Percentiles rank a stretch among this genome's conserved stretches.
Evolutionary conservation across 2,329 filamentous ascomycete genomes (phyloP).

Genomic region (Elsinoe ampelina): DNA sequence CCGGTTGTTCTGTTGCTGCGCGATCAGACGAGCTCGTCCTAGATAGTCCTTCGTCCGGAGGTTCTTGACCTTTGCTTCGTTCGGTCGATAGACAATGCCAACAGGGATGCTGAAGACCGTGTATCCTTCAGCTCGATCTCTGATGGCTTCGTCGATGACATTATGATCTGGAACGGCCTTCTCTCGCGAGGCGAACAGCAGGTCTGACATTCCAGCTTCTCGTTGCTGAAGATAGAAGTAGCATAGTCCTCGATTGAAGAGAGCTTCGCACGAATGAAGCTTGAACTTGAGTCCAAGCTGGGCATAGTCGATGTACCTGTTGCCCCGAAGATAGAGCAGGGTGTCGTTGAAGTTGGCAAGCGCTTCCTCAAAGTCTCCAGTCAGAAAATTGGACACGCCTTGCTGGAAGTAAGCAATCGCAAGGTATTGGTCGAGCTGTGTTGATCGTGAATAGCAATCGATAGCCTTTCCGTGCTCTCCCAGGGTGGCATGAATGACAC

Average conservation of each 20-base stretch:
- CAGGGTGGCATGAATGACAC: slow-evolving; percentile 91
- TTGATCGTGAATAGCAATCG: slow-evolving; percentile 86
- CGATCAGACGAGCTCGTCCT: slow-evolving; percentile 87
- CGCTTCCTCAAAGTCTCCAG: slow-evolving; percentile 95
- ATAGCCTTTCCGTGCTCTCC: slow-evolving; percentile 95
- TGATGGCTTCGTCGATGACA: slow-evolving; percentile 94
- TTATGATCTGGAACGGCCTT: slow-evolving; percentile 95
- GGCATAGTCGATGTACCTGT: slow-evolving; percentile 96
- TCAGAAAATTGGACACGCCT: slow-evolving; percentile 93
- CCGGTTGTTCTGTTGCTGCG: slow-evolving; percentile 42
- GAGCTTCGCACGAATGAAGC: slow-evolving; percentile 90
- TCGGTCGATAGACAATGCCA: slow-evolving; percentile 87
- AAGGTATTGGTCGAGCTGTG: slow-evolving; percentile 85
- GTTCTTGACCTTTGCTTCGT: slow-evolving; percentile 96
- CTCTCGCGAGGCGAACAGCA: slow-evolving; percentile 84
- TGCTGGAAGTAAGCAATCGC: slow-evolving; percentile 98
- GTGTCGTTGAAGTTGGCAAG: slow-evolving; percentile 98
- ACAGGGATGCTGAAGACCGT: slow-evolving; percentile 98
- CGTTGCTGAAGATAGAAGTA: slow-evolving; percentile 95
- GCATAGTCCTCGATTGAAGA: slow-evolving; percentile 94
- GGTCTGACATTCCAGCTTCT: slow-evolving; percentile 81
- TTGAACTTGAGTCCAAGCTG: slow-evolving; percentile 93
- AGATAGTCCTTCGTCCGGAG: slow-evolving; percentile 96
- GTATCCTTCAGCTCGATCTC: slow-evolving; percentile 86
- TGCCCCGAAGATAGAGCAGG: slow-evolving; percentile 83